These are phyloP conservation scores for Barnettozyma siamensis DNA, from an alignment of 805 yeast genomes.

Conservation along the genomic window DNA sequence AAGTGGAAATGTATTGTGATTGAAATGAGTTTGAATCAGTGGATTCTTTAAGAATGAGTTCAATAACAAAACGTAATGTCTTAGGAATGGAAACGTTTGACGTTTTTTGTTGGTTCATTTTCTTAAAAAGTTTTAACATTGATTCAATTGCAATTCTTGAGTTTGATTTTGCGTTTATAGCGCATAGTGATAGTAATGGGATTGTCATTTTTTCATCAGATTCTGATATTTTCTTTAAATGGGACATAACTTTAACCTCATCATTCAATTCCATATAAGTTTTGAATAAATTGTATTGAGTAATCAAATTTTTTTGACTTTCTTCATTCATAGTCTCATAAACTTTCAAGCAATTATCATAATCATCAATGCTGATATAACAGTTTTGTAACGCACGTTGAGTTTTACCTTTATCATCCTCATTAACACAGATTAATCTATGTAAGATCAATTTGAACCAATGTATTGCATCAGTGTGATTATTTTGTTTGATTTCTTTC, in stretches of 20 bases:
- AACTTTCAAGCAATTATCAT: conserved; percentile 17
- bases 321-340: conserved; percentile 22
- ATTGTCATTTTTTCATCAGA: conserved; percentile 31
- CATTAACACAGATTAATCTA: conserved; percentile 22
- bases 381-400: conserved; percentile 31
- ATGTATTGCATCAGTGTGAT: conserved; percentile 18
- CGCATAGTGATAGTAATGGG: conserved; percentile 28
- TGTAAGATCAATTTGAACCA: conserved; percentile 26
- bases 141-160: conserved; percentile 24
- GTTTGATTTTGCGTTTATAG: conserved; percentile 25
- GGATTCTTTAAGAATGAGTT: conserved; percentile 25
- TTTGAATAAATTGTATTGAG: conserved; percentile 30
- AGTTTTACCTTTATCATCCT: conserved; percentile 30
- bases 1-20: conserved; percentile 9
- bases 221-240: conserved; percentile 29
- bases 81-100: conserved; percentile 22
- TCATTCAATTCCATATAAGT: conserved; percentile 15
- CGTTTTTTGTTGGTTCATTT: conserved; percentile 14
- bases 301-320: conserved; percentile 23
- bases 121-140: conserved; percentile 24
- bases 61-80: conserved; percentile 28
- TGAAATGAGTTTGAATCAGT: conserved; percentile 6
- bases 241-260: conserved; percentile 15
- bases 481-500: conserved; percentile 22
- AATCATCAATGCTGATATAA: conserved; percentile 21